Base-by-base conservation (phyloP, 345 rosid species). In the Excoecaria cochinchinensis region DNA sequence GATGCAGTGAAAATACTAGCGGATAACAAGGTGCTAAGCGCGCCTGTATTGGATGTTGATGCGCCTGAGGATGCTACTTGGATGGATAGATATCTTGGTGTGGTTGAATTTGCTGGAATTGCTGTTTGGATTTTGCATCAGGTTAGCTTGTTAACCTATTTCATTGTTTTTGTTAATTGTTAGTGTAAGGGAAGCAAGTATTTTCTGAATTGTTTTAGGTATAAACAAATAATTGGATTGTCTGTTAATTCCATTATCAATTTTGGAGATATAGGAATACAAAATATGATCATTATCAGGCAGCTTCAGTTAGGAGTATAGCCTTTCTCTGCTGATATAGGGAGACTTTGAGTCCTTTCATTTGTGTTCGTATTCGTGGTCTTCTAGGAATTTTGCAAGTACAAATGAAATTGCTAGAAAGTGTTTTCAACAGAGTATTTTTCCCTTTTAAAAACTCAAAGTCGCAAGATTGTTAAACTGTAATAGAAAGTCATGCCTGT, bases 81-180 rank as follows among this genome's bases (percentile, higher is more conserved):
- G 99, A 90, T 96, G 46, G 99, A 96, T 69, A 84, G 96, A 67
- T 96, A 96, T 83, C 81, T 93, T 62, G 99, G 99, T 76, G 83
- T 96, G 74, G 97, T 93, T 69, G 99, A 96, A 85, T 89, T 90
- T 72, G 95, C 97, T 5, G 99, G 99, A 61, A 92, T 96, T 70
- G 98, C 83, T 57, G 97, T 93, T 11, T 96, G 99, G 99, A 95
- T 93, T 74, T 85, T 93, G 78, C 97, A 92, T 67, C 99, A 95
- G 97, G 99, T 95, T 66, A 67, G 79, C 51, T 15, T 50, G 3
- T 47, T 44, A 19, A 36, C 58, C 50, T 6, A 36, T 48, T 25
- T 56, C 3, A 36, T 13, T 39, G 8, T 19, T 46, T 65, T 63
- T 44, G 5, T 2, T 31, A 24, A 31, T 62, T 62, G 46, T 4